Base-by-base conservation (phyloP, 345 rosid genomes). In the Populus simonii region DNA sequence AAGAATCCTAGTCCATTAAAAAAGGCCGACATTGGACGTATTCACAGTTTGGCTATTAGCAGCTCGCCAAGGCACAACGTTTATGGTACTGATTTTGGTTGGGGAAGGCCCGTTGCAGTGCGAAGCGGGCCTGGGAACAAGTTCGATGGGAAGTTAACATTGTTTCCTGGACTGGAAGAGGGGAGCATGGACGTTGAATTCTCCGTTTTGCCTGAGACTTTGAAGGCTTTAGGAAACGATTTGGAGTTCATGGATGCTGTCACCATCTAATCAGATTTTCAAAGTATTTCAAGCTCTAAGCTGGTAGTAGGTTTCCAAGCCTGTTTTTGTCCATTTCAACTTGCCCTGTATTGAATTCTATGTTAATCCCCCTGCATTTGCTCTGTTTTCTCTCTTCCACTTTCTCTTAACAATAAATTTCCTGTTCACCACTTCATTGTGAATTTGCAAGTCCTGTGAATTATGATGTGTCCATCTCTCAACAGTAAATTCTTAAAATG, bases 21-120 rank as follows among this genome's bases (percentile, higher is more conserved):
- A 36, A 12, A 35, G 41, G 62, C n/a, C 0, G 6, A 1, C 4
- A 0, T 23, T 1, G n/a, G 17, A 8, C 36, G 3, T 0, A 55
- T 4, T 47, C 16, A 69, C 31, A 47, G 27, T 18, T 0, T 76
- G 39, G 1, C 0, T 41, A 23, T 53, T 0, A 71, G 81, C 29
- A 76, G 91, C 67, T 88, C 91, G 0, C 90, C 91, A 0, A n/a
- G 91, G 38, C 87, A 84, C 70, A 31, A 83, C 43, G 82, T 86
- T 27, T 88, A 82, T 2, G 85, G 81, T 0, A 84, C 75, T 15
- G 85, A 85, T 35, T 84, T 89, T 10, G 92, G 92, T 25, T 89
- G 76, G 85, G 89, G 83, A 76, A 83, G 33, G 41, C 86, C 85
- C 2, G 65, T 82, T 15, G 85, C 88, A 0, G 80, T 76, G 12